A percentile compares a stretch with the other conserved stretches of the same genome.
These are phyloP conservation scores for Hibiscus tridactylites DNA, from an alignment of 345 rosid genomes.

Conservation along the genomic window DNA sequence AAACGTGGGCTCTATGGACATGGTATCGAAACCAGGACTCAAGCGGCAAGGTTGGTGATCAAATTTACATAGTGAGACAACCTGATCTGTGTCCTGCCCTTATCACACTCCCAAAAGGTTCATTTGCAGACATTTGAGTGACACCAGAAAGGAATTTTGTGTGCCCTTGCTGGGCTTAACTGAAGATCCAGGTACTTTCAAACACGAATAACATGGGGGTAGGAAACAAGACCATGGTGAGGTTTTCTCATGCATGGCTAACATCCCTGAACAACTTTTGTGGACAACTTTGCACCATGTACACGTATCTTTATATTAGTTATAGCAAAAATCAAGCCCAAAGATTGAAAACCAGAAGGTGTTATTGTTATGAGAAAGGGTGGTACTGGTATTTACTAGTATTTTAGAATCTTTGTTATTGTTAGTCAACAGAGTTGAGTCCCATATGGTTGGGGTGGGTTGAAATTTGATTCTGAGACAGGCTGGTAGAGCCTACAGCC, in stretches of 20 bases:
- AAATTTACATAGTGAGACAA: slow-evolving; percentile 74
- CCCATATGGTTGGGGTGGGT: not conserved
- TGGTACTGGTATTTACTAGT: not conserved
- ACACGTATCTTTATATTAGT: not conserved
- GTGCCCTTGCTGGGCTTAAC: not conserved
- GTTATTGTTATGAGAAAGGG: not conserved
- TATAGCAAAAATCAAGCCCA: not conserved
- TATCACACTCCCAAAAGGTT: slow-evolving; percentile 6
- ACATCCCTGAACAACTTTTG: not conserved
- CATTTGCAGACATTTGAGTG: slow-evolving; percentile 14
- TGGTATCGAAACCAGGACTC: slow-evolving; percentile 86
- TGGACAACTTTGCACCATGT: not conserved
- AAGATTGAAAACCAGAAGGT: not conserved
- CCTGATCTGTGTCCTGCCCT: slow-evolving; percentile 30
- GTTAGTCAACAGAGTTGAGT: not conserved
- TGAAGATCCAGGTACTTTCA: not conserved
- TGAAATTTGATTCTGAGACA: not conserved
- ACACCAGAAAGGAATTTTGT: not conserved
- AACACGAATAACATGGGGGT: not conserved
- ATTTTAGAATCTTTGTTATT: not conserved
- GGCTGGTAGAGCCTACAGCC: not conserved
- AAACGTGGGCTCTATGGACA: slow-evolving; percentile 81
- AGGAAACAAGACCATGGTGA: not conserved
- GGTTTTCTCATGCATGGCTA: not conserved
- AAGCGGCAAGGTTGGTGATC: slow-evolving; percentile 47